Conservation (phyloP, 2,329 filamentous ascomycete genomes). For the Amauroascus niger region DNA sequence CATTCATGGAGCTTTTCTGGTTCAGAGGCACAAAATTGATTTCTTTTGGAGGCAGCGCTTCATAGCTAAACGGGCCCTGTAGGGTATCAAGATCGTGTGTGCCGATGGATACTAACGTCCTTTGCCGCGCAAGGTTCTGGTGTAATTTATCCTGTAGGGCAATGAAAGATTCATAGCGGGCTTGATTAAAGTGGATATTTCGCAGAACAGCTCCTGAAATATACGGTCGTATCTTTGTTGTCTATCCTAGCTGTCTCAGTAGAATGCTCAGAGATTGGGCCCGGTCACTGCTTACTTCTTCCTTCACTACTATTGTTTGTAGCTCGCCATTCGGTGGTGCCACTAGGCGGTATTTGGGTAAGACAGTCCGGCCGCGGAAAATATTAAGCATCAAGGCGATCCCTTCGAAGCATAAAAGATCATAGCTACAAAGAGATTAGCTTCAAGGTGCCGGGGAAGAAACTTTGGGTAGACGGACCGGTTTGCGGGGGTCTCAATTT, state of each 20-base stretch:
- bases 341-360: conserved; percentile 71
- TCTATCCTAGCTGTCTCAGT: conserved; percentile 38
- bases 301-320: conserved; percentile 69
- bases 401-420: conserved; percentile 96
- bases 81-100: conserved; percentile 94
- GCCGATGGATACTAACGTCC: conserved; percentile 91
- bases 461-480: conserved; percentile 47
- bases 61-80: conserved; percentile 91
- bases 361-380: conserved; percentile 65
- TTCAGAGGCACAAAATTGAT: conserved; percentile 88
- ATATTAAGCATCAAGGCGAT: conserved; percentile 93
- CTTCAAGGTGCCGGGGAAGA: conserved; percentile 2
- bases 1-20: conserved; percentile 80
- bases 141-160: conserved; percentile 95
- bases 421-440: conserved; percentile 44
- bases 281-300: conserved; percentile 40
- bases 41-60: conserved; percentile 80
- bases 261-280: background rate
- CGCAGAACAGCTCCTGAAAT: conserved; percentile 83
- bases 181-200: conserved; percentile 83
- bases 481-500: conserved; percentile 97
- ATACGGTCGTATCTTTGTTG: conserved; percentile 70
- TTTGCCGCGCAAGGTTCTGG: conserved; percentile 84
- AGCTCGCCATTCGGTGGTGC: conserved; percentile 63
- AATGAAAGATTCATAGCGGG: conserved; percentile 94